Conservation (phyloP, 441 rosid genomes). For the Jatropha multifida region DNA sequence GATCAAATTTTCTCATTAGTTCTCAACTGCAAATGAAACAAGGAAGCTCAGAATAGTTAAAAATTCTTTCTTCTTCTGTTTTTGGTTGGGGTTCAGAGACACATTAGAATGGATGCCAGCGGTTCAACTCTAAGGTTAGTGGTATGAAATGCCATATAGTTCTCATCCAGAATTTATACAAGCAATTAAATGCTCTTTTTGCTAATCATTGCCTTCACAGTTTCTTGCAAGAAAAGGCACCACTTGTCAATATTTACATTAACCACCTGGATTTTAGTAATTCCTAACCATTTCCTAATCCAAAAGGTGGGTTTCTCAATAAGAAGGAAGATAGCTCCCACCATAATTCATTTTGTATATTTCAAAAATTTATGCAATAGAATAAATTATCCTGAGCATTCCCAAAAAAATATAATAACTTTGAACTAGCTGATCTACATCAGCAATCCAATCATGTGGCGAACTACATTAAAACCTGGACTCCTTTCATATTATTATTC, state of each 20-base stretch:
- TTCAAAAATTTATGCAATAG: background rate
- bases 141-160: background rate
- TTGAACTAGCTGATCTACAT: conserved; percentile 3
- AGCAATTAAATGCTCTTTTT: background rate
- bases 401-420: background rate
- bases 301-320: background rate
- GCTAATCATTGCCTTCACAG: background rate
- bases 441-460: background rate
- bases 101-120: background rate
- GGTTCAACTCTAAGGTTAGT: background rate
- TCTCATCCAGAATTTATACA: background rate
- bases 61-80: background rate
- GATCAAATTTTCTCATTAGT: background rate
- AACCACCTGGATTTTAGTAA: background rate
- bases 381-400: background rate
- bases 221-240: background rate
- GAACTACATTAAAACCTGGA: background rate
- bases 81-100: background rate
- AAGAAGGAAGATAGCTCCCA: background rate
- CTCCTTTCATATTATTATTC: background rate
- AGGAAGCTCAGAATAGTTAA: background rate
- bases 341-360: background rate
- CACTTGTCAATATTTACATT: background rate
- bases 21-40: background rate
- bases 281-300: background rate